Evolutionary conservation across 352 stramenopile species (phyloP).

Genomic region (Pythium rhizo-oryzae): DNA sequence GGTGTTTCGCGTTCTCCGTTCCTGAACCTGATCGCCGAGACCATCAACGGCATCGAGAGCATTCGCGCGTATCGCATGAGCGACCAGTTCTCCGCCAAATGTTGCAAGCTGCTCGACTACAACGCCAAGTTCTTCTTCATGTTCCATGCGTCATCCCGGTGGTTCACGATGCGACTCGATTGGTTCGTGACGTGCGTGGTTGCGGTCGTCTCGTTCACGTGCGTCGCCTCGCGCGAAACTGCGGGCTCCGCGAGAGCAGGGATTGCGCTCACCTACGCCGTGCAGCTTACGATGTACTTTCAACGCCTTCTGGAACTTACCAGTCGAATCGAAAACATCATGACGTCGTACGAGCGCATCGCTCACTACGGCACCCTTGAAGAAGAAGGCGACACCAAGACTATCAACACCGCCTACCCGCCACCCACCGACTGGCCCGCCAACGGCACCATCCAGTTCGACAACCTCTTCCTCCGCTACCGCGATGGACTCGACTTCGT

Average conservation of each 20-base stretch:
- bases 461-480: conserved; percentile 90
- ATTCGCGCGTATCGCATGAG: conserved; percentile 86
- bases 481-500: conserved; percentile 44
- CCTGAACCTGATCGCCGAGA: conserved; percentile 95
- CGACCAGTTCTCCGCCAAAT: conserved; percentile 47
- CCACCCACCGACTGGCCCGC: conserved; percentile 88
- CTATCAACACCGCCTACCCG: conserved; percentile 69
- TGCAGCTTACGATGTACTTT: conserved; percentile 71
- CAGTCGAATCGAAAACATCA: conserved; percentile 71
- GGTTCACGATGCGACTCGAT: conserved; percentile 79
- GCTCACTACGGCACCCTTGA: conserved; percentile 62
- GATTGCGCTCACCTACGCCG: conserved; percentile 74
- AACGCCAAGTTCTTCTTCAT: conserved; percentile 76
- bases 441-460: conserved; percentile 85
- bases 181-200: conserved; percentile 62
- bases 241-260: conserved; percentile 48
- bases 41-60: no score
- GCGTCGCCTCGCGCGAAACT: background rate
- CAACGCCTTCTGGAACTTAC: conserved; percentile 66
- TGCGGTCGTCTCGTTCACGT: conserved; percentile 45
- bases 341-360: conserved; percentile 76
- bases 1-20: conserved; percentile 94
- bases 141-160: conserved; percentile 67
- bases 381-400: conserved; percentile 81
- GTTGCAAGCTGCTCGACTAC: conserved; percentile 55